Evolutionary conservation across 352 stramenopile species (phyloP).

Genomic region (Plasmopara muralis): DNA sequence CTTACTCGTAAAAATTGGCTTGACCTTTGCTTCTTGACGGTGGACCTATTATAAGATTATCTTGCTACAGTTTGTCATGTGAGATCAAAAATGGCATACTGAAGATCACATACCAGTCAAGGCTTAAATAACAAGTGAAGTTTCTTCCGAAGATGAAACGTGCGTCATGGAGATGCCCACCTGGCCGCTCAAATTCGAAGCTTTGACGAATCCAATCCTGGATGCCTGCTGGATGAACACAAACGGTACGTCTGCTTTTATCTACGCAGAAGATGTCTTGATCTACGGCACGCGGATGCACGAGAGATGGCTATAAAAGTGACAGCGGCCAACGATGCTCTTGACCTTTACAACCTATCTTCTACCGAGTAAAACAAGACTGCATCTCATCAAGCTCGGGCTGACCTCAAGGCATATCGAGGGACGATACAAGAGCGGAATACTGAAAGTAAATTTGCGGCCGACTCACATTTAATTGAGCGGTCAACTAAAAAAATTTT

Average conservation of each 20-base stretch:
- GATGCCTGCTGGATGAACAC: constrained; percentile 12
- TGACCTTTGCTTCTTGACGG: constrained; percentile 14
- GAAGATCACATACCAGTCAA: constrained; percentile 11
- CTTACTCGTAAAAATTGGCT: constrained; percentile 6
- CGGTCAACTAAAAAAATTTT: constrained; percentile 7
- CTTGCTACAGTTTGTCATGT: constrained; percentile 5
- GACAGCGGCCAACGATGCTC: constrained; percentile 3
- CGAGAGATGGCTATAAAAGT: neutral
- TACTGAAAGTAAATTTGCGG: constrained; percentile 13
- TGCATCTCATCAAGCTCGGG: constrained; percentile 2
- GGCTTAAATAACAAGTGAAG: constrained; percentile 2
- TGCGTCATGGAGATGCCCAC: constrained; percentile 3
- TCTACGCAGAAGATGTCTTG: constrained; percentile 1
- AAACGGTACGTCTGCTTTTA: constrained; percentile 15
- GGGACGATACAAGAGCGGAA: constrained; percentile 3
- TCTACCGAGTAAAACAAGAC: constrained; percentile 2
- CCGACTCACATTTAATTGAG: constrained; percentile 9
- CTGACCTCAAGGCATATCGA: neutral
- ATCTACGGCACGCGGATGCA: constrained; percentile 1
- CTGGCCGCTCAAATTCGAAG: too few species aligned
- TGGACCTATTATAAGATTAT: constrained; percentile 10
- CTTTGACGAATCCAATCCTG: too few species aligned
- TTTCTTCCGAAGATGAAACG: neutral
- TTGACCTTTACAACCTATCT: constrained; percentile 2
- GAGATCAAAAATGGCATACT: constrained; percentile 13